phyloP scores from a whole-genome alignment of 1,139 yeast genomes.

The Meyerozyma smithsonii region DNA sequence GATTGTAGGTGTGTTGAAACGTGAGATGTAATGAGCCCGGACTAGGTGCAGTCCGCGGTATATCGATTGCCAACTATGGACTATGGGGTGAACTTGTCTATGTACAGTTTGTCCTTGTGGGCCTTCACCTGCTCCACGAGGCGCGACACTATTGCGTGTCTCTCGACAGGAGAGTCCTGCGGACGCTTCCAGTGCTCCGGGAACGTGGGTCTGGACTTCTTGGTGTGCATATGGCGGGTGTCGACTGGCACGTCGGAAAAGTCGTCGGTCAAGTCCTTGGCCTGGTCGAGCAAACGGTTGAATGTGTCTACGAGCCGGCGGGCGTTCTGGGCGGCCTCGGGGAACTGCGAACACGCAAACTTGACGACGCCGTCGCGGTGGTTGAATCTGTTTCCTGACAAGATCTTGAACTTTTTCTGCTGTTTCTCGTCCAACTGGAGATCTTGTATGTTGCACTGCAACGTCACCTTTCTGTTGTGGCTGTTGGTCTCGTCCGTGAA shows the following conservation, averaged over 20 bases:
- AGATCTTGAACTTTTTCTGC: slow-evolving; percentile 68
- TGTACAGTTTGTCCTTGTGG: slow-evolving; percentile 30
- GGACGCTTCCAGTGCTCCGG: slow-evolving; percentile 89
- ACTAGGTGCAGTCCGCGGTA: slow-evolving; percentile 1
- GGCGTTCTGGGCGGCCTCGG: slow-evolving; percentile 84
- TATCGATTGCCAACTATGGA: slow-evolving; percentile 3
- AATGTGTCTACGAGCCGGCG: slow-evolving; percentile 64
- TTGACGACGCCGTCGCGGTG: slow-evolving; percentile 52
- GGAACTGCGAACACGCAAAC: slow-evolving; percentile 58
- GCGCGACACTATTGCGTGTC: slow-evolving; percentile 27
- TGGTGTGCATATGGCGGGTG: slow-evolving; percentile 50
- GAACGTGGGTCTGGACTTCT: slow-evolving; percentile 39
- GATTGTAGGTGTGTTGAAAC: neutral
- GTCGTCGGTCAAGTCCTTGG: slow-evolving; percentile 59
- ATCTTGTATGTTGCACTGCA: slow-evolving; percentile 50
- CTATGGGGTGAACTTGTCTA: slow-evolving; percentile 23
- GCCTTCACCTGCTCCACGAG: slow-evolving; percentile 32
- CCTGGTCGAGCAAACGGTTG: slow-evolving; percentile 53
- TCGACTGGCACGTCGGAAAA: slow-evolving; percentile 81
- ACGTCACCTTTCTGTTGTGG: slow-evolving; percentile 64
- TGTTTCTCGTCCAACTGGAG: slow-evolving; percentile 50
- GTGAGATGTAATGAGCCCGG: neutral
- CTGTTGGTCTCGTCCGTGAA: slow-evolving; percentile 67
- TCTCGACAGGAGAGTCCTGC: slow-evolving; percentile 50
- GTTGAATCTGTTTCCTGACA: slow-evolving; percentile 78